phyloP scores from a whole-genome alignment of 208 protist genomes.

The Leishmania aethiopica region DNA sequence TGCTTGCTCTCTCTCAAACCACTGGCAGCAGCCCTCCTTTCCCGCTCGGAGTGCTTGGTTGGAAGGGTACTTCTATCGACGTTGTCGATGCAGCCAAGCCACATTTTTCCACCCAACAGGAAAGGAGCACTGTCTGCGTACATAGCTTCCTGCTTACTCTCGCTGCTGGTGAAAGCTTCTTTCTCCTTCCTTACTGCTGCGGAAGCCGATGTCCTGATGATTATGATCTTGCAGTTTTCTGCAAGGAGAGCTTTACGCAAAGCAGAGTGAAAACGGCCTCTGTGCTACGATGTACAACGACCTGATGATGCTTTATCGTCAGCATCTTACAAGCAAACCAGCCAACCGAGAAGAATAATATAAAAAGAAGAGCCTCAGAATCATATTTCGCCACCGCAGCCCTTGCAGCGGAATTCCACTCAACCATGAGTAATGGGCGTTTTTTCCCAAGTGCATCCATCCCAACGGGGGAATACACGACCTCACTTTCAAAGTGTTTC shows the following conservation, averaged over 20 bases:
- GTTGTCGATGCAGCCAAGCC: conserved; percentile 18
- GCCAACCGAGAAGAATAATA: neutral
- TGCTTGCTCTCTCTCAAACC: conserved; percentile 56
- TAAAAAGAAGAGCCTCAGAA: neutral
- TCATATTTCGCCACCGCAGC: neutral
- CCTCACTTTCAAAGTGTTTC: neutral
- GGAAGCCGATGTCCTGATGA: conserved; percentile 10
- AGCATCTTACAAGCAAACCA: neutral
- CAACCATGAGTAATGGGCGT: neutral
- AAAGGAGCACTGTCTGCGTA: conserved; percentile 22
- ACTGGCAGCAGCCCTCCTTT: conserved; percentile 20
- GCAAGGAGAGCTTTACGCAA: neutral
- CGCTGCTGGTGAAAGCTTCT: conserved; percentile 13
- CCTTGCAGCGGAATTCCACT: neutral
- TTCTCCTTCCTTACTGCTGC: conserved; percentile 32
- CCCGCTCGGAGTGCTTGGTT: conserved; percentile 29
- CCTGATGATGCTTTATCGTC: neutral
- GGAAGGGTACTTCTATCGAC: conserved; percentile 20
- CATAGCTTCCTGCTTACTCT: conserved; percentile 26
- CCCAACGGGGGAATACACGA: neutral
- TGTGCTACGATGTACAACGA: conserved; percentile 27
- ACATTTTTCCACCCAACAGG: conserved; percentile 22
- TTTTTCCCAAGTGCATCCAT: neutral
- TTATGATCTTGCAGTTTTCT: conserved; percentile 29
- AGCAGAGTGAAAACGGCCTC: conserved; percentile 5